These are phyloP conservation scores for Ceratocystis ficicola DNA, from an alignment of 2,329 filamentous ascomycete genomes.

Conservation along the genomic window DNA sequence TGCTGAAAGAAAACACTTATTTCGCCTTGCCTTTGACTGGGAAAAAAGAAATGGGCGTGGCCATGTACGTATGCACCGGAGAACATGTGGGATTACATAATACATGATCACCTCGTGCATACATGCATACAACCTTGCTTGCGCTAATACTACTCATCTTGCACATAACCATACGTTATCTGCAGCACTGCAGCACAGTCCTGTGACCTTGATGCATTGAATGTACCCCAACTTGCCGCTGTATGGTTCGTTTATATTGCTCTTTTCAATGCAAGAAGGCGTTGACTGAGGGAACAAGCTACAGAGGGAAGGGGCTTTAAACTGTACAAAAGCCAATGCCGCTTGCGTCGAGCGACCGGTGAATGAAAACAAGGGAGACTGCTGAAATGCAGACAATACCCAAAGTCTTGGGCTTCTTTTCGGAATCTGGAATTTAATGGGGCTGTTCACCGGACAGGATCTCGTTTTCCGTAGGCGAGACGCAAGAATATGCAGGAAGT, in stretches of 20 bases:
- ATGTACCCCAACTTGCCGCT: not conserved
- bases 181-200: not conserved
- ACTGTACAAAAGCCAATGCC: not conserved
- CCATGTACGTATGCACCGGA: not conserved
- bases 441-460: no score
- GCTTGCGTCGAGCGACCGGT: no score
- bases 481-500: no score
- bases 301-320: not conserved
- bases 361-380: no score
- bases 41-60: no score
- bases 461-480: no score
- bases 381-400: no score
- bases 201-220: not conserved
- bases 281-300: not conserved
- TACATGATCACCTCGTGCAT: no score
- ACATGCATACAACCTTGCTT: not conserved
- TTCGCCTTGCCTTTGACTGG: not conserved
- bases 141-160: not conserved
- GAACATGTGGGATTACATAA: not conserved
- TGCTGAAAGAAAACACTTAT: not conserved
- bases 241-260: not conserved
- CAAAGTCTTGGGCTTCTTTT: no score
- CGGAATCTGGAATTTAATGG: no score
- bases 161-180: not conserved
- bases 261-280: not conserved